Evolutionary conservation across 2,329 filamentous ascomycete genomes (phyloP), one percentile per base, ranked within the genome.

Genomic region (Pseudogymnoascus sp.): DNA sequence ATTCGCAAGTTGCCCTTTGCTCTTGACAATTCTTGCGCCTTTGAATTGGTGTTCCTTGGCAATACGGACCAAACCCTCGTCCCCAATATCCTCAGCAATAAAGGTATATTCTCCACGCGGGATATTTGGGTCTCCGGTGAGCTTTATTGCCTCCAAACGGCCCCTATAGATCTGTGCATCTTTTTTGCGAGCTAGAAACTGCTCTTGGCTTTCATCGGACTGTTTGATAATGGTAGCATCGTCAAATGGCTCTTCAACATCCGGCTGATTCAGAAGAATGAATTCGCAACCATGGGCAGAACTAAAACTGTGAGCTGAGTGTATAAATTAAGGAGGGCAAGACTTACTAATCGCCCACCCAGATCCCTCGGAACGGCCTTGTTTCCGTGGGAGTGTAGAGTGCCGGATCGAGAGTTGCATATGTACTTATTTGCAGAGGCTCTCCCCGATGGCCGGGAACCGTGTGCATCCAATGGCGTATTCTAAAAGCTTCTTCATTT

Each of bases 111-210:
- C 89, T 7, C 92, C 93, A 7, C 92, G 82, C 0, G 93, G 93
- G 12, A 97, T 86, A 67, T 97, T 95, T 0, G 88, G 85, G 70
- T 99, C 93, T 0, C 93, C 93, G 0, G 93, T 97, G 35, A 99
- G 77, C 73, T 97, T 97, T 70, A 97, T 86, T 0, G 89, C 93
- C 72, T 92, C 86, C 3, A 97, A 74, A 1, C 85, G 80, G 4
- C 91, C 91, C 11, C 78, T 79, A 67, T 89, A 85, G 1, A 84
- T 77, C 12, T 77, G 75, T 25, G 78, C 77, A 12, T 80, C 75
- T 1, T 73, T 70, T 58, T 78, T 78, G 16, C 82, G 76, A 36
- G 70, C 68, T 35, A 78, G 69, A 72, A 78, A 84, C n/a, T 75
- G 75, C 8, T 76, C 74, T 14, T 78, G 73, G 4, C 75, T 75